These are phyloP conservation scores for Beta corolliflora DNA, from an alignment of 179 eudicot species.

Conservation along the genomic window DNA sequence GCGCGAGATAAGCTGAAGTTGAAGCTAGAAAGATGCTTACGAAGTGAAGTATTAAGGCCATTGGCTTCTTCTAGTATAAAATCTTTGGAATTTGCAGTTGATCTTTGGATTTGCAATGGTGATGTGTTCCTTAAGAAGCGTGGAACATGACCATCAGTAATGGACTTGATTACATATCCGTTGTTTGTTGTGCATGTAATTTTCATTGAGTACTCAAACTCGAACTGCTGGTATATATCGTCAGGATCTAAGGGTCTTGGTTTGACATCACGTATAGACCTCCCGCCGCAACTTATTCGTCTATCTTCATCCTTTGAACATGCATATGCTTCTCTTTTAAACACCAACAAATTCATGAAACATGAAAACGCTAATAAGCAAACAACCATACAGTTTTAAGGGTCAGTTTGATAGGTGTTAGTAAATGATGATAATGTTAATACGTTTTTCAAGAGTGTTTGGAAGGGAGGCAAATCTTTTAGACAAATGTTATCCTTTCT, in stretches of 20 bases:
- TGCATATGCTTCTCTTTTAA: slow-evolving; percentile 50
- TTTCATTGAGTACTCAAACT: slow-evolving; percentile 23
- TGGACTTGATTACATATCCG: slow-evolving; percentile 39
- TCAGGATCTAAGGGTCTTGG: slow-evolving; percentile 51
- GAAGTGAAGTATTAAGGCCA: slow-evolving; percentile 49
- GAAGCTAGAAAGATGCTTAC: slow-evolving; percentile 45
- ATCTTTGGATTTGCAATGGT: slow-evolving; percentile 32
- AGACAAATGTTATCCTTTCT: too few relatives aligned
- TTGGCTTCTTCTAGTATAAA: slow-evolving; percentile 42
- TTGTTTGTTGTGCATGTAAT: slow-evolving; percentile 16
- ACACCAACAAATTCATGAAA: background rate
- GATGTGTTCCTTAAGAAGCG: slow-evolving; percentile 37
- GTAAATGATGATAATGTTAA: too few relatives aligned
- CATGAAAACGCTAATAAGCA: background rate
- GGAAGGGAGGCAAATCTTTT: too few relatives aligned
- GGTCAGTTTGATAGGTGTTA: background rate
- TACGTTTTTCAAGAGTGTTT: too few relatives aligned
- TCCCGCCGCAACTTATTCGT: slow-evolving; percentile 35
- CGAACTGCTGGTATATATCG: slow-evolving; percentile 58
- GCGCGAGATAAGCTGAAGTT: slow-evolving; percentile 37
- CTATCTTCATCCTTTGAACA: slow-evolving; percentile 62
- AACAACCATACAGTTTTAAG: background rate
- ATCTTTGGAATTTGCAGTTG: slow-evolving; percentile 28
- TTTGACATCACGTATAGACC: slow-evolving; percentile 35
- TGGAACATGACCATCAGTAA: slow-evolving; percentile 52